Evolutionary conservation across 1,139 yeast species (phyloP).

Genomic region (Scheffersomyces cryptocercus): DNA sequence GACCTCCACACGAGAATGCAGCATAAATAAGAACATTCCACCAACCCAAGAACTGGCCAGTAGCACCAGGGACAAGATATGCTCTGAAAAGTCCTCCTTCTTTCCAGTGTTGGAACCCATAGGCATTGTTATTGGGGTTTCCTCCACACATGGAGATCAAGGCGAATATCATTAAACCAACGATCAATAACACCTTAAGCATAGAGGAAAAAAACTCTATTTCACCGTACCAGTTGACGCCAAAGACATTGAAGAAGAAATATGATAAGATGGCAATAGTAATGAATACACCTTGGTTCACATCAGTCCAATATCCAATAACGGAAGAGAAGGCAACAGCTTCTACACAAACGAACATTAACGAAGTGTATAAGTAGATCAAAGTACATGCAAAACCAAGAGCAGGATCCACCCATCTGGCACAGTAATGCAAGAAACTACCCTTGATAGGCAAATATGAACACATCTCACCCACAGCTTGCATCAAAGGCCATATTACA

Average conservation of each 20-base stretch:
- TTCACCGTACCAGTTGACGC: constrained; percentile 43
- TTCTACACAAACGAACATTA: constrained; percentile 42
- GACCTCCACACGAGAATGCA: constrained; percentile 46
- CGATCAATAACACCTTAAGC: constrained; percentile 38
- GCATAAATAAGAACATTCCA: constrained; percentile 39
- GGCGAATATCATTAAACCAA: constrained; percentile 41
- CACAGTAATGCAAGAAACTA: constrained; percentile 36
- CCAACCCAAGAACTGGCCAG: constrained; percentile 39
- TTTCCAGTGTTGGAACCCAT: constrained; percentile 35
- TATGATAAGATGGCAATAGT: constrained; percentile 30
- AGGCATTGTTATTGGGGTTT: constrained; percentile 26
- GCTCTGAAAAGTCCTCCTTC: constrained; percentile 38
- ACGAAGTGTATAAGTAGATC: constrained; percentile 36
- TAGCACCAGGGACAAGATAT: constrained; percentile 31
- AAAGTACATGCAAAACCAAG: constrained; percentile 40
- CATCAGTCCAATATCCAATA: constrained; percentile 41
- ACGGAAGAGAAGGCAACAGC: constrained; percentile 37
- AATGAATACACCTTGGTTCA: constrained; percentile 38
- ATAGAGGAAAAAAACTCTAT: constrained; percentile 39
- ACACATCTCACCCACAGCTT: constrained; percentile 43
- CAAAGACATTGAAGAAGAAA: constrained; percentile 32
- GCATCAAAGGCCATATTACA: constrained; percentile 43
- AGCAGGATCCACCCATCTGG: constrained; percentile 43
- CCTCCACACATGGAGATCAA: constrained; percentile 23
- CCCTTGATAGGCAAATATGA: constrained; percentile 42